Evolutionary conservation across 2,329 filamentous ascomycete species (phyloP).

Genomic region (Hortaea sp.): DNA sequence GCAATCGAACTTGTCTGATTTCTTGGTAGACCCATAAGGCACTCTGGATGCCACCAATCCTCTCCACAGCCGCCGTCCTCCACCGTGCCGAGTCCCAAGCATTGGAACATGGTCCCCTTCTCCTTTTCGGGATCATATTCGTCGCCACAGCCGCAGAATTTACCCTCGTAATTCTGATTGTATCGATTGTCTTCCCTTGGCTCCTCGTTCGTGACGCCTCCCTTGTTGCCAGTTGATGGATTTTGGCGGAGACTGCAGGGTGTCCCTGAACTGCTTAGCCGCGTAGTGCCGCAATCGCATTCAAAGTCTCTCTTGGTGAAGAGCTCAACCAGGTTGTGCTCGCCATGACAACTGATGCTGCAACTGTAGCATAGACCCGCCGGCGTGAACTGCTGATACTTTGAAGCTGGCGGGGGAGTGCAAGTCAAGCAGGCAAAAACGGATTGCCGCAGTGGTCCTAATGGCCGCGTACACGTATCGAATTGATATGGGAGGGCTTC

Average conservation of each 20-base stretch:
- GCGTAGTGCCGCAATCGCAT: slow-evolving; percentile 88
- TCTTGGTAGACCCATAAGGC: slow-evolving; percentile 69
- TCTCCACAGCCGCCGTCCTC: slow-evolving; percentile 87
- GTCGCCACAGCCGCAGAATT: slow-evolving; percentile 80
- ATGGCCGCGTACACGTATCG: slow-evolving; percentile 80
- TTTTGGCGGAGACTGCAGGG: slow-evolving; percentile 71
- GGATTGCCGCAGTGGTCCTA: slow-evolving; percentile 77
- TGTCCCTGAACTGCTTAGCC: slow-evolving; percentile 53
- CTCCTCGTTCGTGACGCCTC: slow-evolving; percentile 64
- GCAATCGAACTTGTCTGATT: slow-evolving; percentile 38
- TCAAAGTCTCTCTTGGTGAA: slow-evolving; percentile 93
- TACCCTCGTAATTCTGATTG: slow-evolving; percentile 90
- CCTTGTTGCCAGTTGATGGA: slow-evolving; percentile 61
- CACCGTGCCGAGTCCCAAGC: slow-evolving; percentile 68
- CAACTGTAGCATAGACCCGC: slow-evolving; percentile 94
- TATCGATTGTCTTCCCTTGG: slow-evolving; percentile 70
- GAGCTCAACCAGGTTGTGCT: slow-evolving; percentile 88
- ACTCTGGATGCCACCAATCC: slow-evolving; percentile 96
- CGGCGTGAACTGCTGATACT: slow-evolving; percentile 53
- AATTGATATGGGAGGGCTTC: slow-evolving; percentile 95
- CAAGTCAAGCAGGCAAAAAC: slow-evolving; percentile 92
- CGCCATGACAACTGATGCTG: slow-evolving; percentile 91
- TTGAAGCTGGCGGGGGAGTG: slow-evolving; percentile 62
- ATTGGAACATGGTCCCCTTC: slow-evolving; percentile 98
- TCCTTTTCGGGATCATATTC: slow-evolving; percentile 83